Conservation (phyloP, 345 rosid genomes). For the Xanthoceras sorbifolium region DNA sequence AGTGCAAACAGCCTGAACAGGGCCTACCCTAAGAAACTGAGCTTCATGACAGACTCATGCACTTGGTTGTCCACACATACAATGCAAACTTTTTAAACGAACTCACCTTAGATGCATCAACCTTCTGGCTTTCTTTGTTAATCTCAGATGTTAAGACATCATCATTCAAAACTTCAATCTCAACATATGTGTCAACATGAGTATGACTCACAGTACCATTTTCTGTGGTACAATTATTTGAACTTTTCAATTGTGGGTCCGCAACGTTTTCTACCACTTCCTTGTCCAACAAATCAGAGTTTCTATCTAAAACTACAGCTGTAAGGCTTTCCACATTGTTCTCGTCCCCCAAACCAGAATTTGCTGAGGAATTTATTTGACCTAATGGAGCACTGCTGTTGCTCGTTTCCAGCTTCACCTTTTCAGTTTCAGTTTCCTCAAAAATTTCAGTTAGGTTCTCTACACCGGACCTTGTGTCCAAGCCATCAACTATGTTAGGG, state of each 20-base stretch:
- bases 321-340: slow-evolving; percentile 16
- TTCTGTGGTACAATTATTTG: slow-evolving; percentile 18
- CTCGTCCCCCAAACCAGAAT: slow-evolving; percentile 26
- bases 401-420: slow-evolving; percentile 23
- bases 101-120: slow-evolving; percentile 36
- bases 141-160: slow-evolving; percentile 23
- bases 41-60: neutral
- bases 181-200: slow-evolving; percentile 22
- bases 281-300: slow-evolving; percentile 9
- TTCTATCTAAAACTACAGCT: slow-evolving; percentile 21
- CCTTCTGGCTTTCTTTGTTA: slow-evolving; percentile 20
- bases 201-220: slow-evolving; percentile 19
- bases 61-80: slow-evolving; percentile 6
- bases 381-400: slow-evolving; percentile 15
- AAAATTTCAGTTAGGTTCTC: slow-evolving; percentile 18
- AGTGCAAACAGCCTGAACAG: neutral
- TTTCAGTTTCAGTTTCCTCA: slow-evolving; percentile 27
- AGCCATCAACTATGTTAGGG: slow-evolving; percentile 23
- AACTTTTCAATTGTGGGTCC: slow-evolving; percentile 32
- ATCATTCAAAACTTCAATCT: slow-evolving; percentile 16
- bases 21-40: neutral
- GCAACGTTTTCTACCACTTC: slow-evolving; percentile 15
- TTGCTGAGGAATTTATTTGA: slow-evolving; percentile 15
- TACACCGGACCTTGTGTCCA: slow-evolving; percentile 27
- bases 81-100: slow-evolving; percentile 1